phyloP scores from a whole-genome alignment of 805 yeast species.

The Torulaspora gathmanii region DNA sequence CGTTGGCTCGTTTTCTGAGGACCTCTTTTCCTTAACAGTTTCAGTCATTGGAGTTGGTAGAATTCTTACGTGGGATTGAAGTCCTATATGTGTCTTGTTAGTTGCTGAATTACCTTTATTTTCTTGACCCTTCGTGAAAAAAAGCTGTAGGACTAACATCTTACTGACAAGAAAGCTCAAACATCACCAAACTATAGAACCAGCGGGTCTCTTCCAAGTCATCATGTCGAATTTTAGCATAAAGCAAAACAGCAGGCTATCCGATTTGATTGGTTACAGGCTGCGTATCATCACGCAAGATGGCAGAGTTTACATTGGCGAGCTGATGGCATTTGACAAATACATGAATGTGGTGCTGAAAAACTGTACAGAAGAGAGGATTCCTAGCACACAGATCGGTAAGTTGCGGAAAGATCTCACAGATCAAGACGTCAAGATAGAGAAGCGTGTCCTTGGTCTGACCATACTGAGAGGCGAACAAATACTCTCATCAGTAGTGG shows the following conservation, averaged over 20 bases:
- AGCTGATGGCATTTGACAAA: conserved; percentile 80
- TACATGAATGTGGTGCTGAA: conserved; percentile 81
- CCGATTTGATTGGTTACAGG: conserved; percentile 69
- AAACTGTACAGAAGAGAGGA: conserved; percentile 78
- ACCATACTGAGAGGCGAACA: conserved; percentile 85
- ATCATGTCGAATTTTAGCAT: conserved; percentile 20
- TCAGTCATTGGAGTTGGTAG: conserved; percentile 21
- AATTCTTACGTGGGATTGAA: neutral
- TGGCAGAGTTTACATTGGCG: conserved; percentile 72
- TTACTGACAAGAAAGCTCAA: neutral
- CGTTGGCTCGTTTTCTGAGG: conserved; percentile 3
- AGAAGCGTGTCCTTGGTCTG: conserved; percentile 73
- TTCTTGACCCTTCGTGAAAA: neutral
- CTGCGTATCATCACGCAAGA: conserved; percentile 74
- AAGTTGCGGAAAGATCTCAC: conserved; percentile 30
- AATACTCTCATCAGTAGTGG: conserved; percentile 60
- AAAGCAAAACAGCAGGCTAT: conserved; percentile 27
- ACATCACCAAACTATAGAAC: neutral
- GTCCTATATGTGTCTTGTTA: too few relatives aligned
- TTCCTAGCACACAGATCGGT: conserved; percentile 51
- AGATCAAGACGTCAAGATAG: conserved; percentile 45
- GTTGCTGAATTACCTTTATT: too few relatives aligned
- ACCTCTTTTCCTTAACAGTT: conserved; percentile 22
- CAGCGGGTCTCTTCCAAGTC: neutral
- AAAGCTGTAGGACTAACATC: neutral